phyloP scores from a whole-genome alignment of 768 basidiomycete genomes.

The Serendipita indica region DNA sequence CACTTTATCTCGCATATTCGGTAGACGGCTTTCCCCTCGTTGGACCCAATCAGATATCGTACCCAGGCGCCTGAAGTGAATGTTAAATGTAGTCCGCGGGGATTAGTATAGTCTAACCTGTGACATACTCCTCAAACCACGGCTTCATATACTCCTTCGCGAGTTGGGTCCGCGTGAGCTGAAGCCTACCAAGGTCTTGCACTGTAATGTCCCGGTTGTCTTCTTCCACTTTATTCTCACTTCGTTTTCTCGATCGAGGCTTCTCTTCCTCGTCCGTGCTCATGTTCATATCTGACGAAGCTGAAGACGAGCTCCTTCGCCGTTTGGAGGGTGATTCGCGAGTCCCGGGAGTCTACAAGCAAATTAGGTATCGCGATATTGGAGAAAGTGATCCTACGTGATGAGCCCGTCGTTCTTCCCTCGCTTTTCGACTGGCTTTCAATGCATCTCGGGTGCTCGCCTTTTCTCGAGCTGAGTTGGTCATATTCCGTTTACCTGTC shows the following conservation, averaged over 20 bases:
- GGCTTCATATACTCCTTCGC: slow-evolving; percentile 58
- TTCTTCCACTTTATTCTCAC: slow-evolving; percentile 54
- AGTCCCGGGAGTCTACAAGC: slow-evolving; percentile 2
- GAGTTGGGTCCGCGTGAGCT: slow-evolving; percentile 53
- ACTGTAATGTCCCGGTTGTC: slow-evolving; percentile 47
- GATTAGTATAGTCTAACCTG: slow-evolving; percentile 34
- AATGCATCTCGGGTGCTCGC: slow-evolving; percentile 65
- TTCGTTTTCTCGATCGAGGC: neutral
- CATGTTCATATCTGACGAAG: slow-evolving; percentile 74
- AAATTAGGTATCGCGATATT: slow-evolving; percentile 1
- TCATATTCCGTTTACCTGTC: slow-evolving; percentile 55
- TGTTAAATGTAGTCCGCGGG: slow-evolving; percentile 10
- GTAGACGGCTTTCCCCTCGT: slow-evolving; percentile 43
- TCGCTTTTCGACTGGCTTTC: slow-evolving; percentile 74
- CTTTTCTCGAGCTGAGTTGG: slow-evolving; percentile 71
- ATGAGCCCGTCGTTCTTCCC: slow-evolving; percentile 58
- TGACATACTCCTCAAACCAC: slow-evolving; percentile 76
- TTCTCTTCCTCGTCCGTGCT: slow-evolving; percentile 38
- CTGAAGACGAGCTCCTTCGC: slow-evolving; percentile 42
- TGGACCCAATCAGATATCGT: slow-evolving; percentile 57
- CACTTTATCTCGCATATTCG: slow-evolving; percentile 68
- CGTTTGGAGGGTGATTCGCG: neutral
- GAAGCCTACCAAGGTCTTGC: slow-evolving; percentile 44
- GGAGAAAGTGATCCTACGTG: slow-evolving; percentile 35
- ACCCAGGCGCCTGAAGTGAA: slow-evolving; percentile 59